A percentile compares a stretch with the other conserved stretches of the same genome.
These are phyloP conservation scores for Sporisorium iseilematis-ciliati DNA, from an alignment of 1,284 basidiomycete species.

Conservation along the genomic window DNA sequence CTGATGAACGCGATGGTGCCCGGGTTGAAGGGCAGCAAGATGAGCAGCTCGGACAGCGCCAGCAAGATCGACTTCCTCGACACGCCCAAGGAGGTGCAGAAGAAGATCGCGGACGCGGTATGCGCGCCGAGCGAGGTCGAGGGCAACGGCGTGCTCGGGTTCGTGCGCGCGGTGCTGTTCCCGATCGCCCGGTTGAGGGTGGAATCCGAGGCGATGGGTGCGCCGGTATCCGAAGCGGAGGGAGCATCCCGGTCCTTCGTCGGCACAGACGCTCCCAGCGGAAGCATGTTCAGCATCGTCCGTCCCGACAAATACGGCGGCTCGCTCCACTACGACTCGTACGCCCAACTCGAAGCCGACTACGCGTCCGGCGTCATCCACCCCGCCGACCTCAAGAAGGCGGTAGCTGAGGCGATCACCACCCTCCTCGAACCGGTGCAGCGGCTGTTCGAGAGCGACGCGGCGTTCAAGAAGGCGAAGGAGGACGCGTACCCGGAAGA, in stretches of 20 bases:
- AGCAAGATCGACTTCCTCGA: constrained; percentile 99
- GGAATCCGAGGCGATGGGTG: constrained; percentile 52
- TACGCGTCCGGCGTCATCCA: constrained; percentile 84
- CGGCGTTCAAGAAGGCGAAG: constrained; percentile 85
- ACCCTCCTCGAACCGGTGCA: constrained; percentile 86
- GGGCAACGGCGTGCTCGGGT: constrained; percentile 91
- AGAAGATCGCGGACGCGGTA: constrained; percentile 92
- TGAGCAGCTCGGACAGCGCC: constrained; percentile 97
- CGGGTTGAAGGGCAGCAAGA: constrained; percentile 92
- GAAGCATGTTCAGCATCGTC: constrained; percentile 83
- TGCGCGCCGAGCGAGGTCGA: constrained; percentile 88
- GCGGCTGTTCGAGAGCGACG: constrained; percentile 79
- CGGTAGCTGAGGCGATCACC: constrained; percentile 82
- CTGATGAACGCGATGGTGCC: constrained; percentile 99
- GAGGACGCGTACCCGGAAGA: constrained; percentile 82
- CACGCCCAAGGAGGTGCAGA: constrained; percentile 81
- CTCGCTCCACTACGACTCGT: constrained; percentile 80
- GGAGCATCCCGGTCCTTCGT: constrained; percentile 47
- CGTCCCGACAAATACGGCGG: constrained; percentile 88
- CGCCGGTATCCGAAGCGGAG: constrained; percentile 20
- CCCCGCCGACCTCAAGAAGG: constrained; percentile 89
- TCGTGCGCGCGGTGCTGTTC: constrained; percentile 87
- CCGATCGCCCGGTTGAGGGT: constrained; percentile 76
- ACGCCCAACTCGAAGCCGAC: constrained; percentile 79
- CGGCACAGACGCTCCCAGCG: constrained; percentile 78